These are phyloP conservation scores for Colletotrichum sojae DNA, from an alignment of 2,329 filamentous ascomycete genomes.

Conservation along the genomic window DNA sequence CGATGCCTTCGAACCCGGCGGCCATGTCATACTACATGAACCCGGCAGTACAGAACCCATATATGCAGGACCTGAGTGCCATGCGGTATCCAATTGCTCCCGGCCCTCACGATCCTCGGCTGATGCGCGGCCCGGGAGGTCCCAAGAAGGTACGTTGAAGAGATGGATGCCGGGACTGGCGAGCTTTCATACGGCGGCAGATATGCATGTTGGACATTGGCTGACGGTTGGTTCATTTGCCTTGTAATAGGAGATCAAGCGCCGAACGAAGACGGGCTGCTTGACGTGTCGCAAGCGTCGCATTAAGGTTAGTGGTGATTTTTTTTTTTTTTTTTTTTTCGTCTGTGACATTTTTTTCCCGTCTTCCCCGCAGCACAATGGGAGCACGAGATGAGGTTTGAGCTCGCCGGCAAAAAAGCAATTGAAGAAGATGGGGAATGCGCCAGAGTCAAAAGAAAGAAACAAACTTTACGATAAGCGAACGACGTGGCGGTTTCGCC, in stretches of 20 bases:
- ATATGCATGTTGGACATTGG: background rate
- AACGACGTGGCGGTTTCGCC: constrained; percentile 38
- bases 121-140: constrained; percentile 61
- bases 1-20: constrained; percentile 50
- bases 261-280: constrained; percentile 74
- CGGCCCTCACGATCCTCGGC: constrained; percentile 59
- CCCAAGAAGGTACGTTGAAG: constrained; percentile 68
- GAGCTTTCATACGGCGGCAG: background rate
- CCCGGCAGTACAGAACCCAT: constrained; percentile 44
- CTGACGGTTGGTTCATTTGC: constrained; percentile 29
- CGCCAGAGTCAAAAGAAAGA: constrained; percentile 29
- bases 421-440: constrained; percentile 21
- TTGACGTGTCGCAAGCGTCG: constrained; percentile 73
- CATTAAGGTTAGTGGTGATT: constrained; percentile 69
- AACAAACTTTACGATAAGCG: constrained; percentile 42
- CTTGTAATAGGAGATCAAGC: constrained; percentile 69
- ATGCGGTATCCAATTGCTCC: constrained; percentile 63
- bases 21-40: constrained; percentile 60
- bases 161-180: background rate
- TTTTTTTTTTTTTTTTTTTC: constrained; percentile 37
- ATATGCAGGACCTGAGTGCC: constrained; percentile 56
- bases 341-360: background rate
- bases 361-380: constrained; percentile 5
- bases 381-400: constrained; percentile 17
- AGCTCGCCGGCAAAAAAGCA: background rate